Evolutionary conservation across 176 grass and related monocot genomes (phyloP).

Genomic region (Musa acuminata): DNA sequence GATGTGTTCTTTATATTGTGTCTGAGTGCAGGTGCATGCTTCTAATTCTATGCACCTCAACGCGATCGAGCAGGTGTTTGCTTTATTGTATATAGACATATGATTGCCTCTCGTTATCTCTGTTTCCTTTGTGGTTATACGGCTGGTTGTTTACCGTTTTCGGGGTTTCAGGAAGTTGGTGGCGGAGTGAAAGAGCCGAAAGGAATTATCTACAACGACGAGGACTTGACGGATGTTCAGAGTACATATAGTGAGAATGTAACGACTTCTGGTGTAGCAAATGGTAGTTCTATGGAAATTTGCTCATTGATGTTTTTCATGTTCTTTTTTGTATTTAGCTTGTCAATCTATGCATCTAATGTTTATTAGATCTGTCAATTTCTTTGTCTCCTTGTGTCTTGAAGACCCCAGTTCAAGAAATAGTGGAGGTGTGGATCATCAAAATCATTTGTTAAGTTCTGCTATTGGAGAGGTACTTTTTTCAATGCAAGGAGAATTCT

Average conservation of each 20-base stretch:
- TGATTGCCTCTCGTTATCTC: no score
- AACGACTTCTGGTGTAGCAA: not conserved
- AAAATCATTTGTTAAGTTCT: not conserved
- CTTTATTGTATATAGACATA: not conserved
- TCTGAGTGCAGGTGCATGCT: not conserved
- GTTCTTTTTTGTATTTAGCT: not conserved
- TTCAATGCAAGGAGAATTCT: not conserved
- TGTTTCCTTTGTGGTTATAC: no score
- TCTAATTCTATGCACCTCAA: conserved; percentile 8
- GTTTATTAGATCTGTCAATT: not conserved
- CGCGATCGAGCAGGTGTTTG: not conserved
- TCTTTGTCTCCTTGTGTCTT: not conserved
- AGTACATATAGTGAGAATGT: not conserved
- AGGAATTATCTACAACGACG: conserved; percentile 17
- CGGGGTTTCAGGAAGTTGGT: conserved; percentile 8
- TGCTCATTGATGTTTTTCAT: no score
- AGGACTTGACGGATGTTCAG: not conserved
- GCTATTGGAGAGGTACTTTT: conserved; percentile 3
- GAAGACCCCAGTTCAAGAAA: not conserved
- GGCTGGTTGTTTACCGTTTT: not conserved
- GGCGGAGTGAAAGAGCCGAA: not conserved
- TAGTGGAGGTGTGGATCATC: not conserved
- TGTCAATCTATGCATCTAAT: not conserved
- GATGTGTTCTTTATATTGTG: not conserved
- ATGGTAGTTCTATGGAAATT: not conserved